Evolutionary conservation across 2,329 filamentous ascomycete species (phyloP).

Genomic region (Aspergillus quadrilineatus): DNA sequence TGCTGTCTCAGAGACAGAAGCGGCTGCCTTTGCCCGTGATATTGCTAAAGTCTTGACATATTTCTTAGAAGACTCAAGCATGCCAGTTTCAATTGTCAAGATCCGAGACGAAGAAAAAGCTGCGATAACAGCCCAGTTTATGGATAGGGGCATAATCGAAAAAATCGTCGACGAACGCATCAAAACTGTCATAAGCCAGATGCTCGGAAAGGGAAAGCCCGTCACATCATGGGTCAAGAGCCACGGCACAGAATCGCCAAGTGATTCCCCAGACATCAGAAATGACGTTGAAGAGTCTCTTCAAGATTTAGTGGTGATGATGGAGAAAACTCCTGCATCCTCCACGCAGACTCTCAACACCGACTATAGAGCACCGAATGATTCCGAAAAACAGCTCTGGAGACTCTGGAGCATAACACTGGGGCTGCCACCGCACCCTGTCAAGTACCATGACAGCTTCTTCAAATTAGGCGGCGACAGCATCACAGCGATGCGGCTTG

Average conservation of each 20-base stretch:
- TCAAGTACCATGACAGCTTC: slow-evolving; percentile 43
- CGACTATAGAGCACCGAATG: slow-evolving; percentile 26
- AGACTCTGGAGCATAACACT: slow-evolving; percentile 41
- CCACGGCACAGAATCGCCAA: background rate
- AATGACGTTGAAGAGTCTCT: slow-evolving; percentile 15
- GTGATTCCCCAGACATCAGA: background rate
- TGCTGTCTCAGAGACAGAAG: slow-evolving; percentile 36
- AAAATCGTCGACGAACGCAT: slow-evolving; percentile 37
- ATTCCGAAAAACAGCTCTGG: slow-evolving; percentile 37
- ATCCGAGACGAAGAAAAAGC: slow-evolving; percentile 11
- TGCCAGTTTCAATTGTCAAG: slow-evolving; percentile 24
- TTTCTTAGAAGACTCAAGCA: slow-evolving; percentile 32
- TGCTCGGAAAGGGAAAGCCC: slow-evolving; percentile 32
- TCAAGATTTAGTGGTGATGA: background rate
- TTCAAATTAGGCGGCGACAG: slow-evolving; percentile 44
- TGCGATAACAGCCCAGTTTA: background rate
- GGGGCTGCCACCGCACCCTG: slow-evolving; percentile 32
- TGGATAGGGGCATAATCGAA: slow-evolving; percentile 29
- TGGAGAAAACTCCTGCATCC: slow-evolving; percentile 12
- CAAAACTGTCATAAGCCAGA: slow-evolving; percentile 33
- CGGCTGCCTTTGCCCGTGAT: slow-evolving; percentile 28
- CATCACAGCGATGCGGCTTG: slow-evolving; percentile 44
- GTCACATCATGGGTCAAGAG: slow-evolving; percentile 18
- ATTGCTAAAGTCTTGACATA: slow-evolving; percentile 34
- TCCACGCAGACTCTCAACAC: slow-evolving; percentile 34